Base-by-base conservation (phyloP, 192 early-diverging fungal species). In the Backusella australiensis region DNA sequence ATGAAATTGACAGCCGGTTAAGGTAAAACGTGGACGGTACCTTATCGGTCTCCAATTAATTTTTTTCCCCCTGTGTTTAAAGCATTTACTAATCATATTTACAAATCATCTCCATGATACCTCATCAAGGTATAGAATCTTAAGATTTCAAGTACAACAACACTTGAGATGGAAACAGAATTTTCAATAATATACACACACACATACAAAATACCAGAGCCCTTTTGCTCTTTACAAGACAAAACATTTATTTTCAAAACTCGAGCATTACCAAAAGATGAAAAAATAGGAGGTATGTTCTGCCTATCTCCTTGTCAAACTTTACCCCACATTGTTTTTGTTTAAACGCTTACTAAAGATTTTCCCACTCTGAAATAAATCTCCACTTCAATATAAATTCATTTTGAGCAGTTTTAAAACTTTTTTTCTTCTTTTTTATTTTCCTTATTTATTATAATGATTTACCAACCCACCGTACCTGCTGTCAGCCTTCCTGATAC, bases 401-500 rank as follows among this genome's bases (percentile, higher is more conserved):
- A 63, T 63, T 63, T 63, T 29, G 26, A 14, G n/a, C 56, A 63
- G 29, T 63, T 63, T 29, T 5, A 63, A 63, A 63, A 7, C 2
- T 32, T 32, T 32, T 32, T n/a, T 49, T 19, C 17, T 23, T 63
- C 26, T 26, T 63, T 29, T 63, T 63, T 32, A 32, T 29, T 29
- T 11, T 4, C 21, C 26, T 63, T 63, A 63, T 63, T 63, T 63
- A 63, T 29, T 63, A 63, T 2, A 63, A 63, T 80, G 38, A 41
- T 80, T 75, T 80, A 75, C 41, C 69, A 70, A n/a, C 75, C 78
- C 38, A 41, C 73, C 11, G 46, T 38, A 15, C 23, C 21, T 17
- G 53, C 78, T 35, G 52, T 80, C 38, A 36, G 19, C 23, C 73
- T 80, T 35, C 74, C 78, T n/a, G 42, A 75, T 35, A 56, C 71